Evolutionary conservation across 768 basidiomycete species (phyloP).

Genomic region (Serendipita sp.): DNA sequence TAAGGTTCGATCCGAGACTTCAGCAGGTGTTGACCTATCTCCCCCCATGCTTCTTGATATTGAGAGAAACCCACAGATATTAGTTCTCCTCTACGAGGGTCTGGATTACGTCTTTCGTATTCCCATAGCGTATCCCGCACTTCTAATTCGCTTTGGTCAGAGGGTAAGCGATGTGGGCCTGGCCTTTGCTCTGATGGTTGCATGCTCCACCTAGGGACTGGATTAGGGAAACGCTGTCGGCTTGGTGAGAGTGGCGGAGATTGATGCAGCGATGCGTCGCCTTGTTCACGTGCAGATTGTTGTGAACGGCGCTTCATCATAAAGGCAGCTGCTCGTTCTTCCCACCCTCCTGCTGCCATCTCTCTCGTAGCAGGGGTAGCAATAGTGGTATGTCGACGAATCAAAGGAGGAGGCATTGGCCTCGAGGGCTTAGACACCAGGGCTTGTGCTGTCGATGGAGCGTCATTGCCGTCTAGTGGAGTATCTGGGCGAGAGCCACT

Average conservation of each 20-base stretch:
- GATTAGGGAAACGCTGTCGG: not conserved
- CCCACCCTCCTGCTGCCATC: not conserved
- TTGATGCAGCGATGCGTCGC: not conserved
- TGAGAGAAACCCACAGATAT: not conserved
- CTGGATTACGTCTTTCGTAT: not conserved
- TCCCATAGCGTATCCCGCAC: not conserved
- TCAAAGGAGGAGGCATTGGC: not conserved
- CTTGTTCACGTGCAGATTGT: not conserved
- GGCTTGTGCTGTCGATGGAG: not conserved
- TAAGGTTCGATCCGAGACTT: not conserved
- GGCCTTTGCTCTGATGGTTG: not conserved
- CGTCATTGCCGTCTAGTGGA: not conserved
- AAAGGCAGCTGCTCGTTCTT: slow-evolving; percentile 3
- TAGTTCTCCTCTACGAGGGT: not conserved
- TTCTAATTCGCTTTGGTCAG: not conserved
- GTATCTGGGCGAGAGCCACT: not conserved
- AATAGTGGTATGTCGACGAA: slow-evolving; percentile 1
- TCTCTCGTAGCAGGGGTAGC: not conserved
- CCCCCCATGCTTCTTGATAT: not conserved
- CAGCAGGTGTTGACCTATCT: not conserved
- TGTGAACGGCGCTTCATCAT: slow-evolving; percentile 3
- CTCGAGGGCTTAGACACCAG: not conserved
- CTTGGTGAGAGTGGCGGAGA: not conserved
- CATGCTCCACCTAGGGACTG: not conserved
- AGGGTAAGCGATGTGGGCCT: not conserved